Evolutionary conservation across 2,329 filamentous ascomycete genomes (phyloP).

Genomic region (Drechslerella coelobrocha): DNA sequence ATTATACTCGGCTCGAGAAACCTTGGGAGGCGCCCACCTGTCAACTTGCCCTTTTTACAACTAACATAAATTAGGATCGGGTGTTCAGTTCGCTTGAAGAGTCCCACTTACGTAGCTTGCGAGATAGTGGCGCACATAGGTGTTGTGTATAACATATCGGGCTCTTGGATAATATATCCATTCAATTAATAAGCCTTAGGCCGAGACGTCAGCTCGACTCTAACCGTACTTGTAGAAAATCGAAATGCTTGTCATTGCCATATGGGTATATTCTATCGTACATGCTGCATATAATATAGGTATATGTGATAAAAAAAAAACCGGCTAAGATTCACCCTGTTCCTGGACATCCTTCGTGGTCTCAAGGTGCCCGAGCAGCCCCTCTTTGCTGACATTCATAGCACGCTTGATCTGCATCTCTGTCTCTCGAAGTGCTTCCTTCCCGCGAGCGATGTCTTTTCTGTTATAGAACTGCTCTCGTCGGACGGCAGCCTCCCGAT

Average conservation of each 20-base stretch:
- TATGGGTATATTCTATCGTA: background rate
- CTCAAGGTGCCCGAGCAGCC: conserved; percentile 66
- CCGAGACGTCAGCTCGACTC: background rate
- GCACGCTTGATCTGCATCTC: conserved; percentile 73
- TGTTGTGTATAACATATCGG: too few species aligned
- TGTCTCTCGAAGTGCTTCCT: conserved; percentile 69
- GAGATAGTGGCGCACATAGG: too few species aligned
- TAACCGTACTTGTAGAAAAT: too few species aligned
- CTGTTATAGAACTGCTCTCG: conserved; percentile 69
- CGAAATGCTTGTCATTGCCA: too few species aligned
- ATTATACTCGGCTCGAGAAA: background rate
- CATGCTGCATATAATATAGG: background rate
- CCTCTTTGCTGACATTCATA: conserved; percentile 72
- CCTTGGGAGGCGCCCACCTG: too few species aligned
- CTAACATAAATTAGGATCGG: too few species aligned
- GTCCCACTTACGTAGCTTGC: too few species aligned
- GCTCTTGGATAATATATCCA: too few species aligned
- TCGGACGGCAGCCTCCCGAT: conserved; percentile 68
- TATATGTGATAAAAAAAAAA: background rate
- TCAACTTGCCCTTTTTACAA: too few species aligned
- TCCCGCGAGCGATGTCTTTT: conserved; percentile 67
- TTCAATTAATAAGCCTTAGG: too few species aligned
- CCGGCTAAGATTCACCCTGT: conserved; percentile 6
- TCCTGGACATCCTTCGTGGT: conserved; percentile 56
- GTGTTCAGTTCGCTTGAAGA: too few species aligned